Conservation (phyloP, 2,329 filamentous ascomycete species). For the Fusarium sp. region DNA sequence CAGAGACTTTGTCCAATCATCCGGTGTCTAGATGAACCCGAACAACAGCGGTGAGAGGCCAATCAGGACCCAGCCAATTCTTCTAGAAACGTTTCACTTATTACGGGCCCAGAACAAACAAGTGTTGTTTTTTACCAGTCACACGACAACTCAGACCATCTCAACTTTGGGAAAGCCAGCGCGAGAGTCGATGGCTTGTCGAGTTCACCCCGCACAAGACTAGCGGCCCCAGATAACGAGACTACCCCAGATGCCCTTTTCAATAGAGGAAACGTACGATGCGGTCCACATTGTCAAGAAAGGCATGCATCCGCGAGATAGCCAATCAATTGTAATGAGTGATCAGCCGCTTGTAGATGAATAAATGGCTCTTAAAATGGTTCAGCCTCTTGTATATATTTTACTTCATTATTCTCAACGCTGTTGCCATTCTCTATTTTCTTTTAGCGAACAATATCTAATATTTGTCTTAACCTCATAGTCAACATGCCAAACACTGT, state of each 20-base stretch:
- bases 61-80: background rate
- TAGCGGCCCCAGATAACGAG: background rate
- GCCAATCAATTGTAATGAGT: background rate
- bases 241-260: background rate
- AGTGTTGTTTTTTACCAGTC: accelerated
- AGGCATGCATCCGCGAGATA: conserved; percentile 20
- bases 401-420: background rate
- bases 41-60: background rate
- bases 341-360: background rate
- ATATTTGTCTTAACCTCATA: accelerated
- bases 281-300: conserved; percentile 1
- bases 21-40: background rate
- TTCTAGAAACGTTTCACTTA: background rate
- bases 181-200: background rate
- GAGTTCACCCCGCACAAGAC: background rate
- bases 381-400: background rate
- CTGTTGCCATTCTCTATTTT: background rate
- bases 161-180: conserved; percentile 12
- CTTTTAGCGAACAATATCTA: no score
- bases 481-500: conserved; percentile 7
- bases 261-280: background rate
- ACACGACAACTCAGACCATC: background rate
- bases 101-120: background rate
- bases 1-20: background rate
- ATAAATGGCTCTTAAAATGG: conserved; percentile 4